phyloP scores from a whole-genome alignment of 2,329 filamentous ascomycete species.

The Rhytidhysteron rufulum region DNA sequence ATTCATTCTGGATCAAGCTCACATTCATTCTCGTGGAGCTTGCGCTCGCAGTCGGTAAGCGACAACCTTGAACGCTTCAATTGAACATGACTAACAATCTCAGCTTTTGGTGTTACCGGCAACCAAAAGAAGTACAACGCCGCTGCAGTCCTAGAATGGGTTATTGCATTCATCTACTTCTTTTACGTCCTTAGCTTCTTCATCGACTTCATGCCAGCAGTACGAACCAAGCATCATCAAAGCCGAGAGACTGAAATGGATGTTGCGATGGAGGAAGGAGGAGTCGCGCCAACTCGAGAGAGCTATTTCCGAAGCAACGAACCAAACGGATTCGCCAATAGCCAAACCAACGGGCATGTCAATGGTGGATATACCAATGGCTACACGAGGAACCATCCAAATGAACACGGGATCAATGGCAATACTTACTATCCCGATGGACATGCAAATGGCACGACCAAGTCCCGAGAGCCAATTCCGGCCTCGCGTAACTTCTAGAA shows the following conservation, averaged over 20 bases:
- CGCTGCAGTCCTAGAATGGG: constrained; percentile 76
- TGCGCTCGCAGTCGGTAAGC: constrained; percentile 56
- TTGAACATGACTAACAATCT: neutral
- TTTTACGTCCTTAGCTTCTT: constrained; percentile 85
- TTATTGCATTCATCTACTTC: constrained; percentile 78
- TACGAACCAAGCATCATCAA: constrained; percentile 54
- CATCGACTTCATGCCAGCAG: constrained; percentile 79
- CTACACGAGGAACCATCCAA: neutral
- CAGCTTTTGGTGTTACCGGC: constrained; percentile 62
- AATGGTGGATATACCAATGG: constrained; percentile 12
- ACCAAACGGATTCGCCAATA: constrained; percentile 17
- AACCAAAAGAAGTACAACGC: constrained; percentile 53
- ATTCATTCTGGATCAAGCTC: constrained; percentile 86
- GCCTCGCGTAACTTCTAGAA: constrained; percentile 1
- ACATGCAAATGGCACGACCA: too few species aligned
- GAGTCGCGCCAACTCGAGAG: neutral
- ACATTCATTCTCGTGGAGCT: constrained; percentile 79
- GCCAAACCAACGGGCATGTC: constrained; percentile 12
- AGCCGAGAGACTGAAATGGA: constrained; percentile 34
- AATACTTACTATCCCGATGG: constrained; percentile 8
- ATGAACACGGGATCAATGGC: constrained; percentile 3
- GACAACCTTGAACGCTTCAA: constrained; percentile 10
- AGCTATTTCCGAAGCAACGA: constrained; percentile 18
- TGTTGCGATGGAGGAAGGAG: constrained; percentile 10
- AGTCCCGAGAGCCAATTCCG: neutral